A percentile compares a stretch with the other conserved stretches of the same genome.
These are phyloP conservation scores for Calophaca sinica DNA, from an alignment of 306 rosid genomes.

Conservation along the genomic window DNA sequence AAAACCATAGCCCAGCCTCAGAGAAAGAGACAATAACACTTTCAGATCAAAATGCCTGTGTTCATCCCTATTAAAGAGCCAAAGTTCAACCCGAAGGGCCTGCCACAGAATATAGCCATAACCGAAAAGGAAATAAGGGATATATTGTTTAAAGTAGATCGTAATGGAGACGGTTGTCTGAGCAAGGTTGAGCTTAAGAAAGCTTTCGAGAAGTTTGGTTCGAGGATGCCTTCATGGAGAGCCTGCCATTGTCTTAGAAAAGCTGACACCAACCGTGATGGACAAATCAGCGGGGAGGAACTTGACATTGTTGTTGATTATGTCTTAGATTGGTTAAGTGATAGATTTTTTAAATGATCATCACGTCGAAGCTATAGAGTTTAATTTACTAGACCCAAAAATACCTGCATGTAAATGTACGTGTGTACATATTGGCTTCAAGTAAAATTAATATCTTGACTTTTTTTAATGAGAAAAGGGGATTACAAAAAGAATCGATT, in stretches of 20 bases:
- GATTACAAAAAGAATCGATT: too few relatives aligned
- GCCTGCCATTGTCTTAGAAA: neutral
- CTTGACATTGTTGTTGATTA: neutral
- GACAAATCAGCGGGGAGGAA: neutral
- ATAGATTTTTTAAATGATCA: neutral
- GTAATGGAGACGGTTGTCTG: conserved; percentile 21
- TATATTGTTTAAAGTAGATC: neutral
- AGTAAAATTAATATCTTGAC: too few relatives aligned
- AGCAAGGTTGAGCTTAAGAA: conserved; percentile 38
- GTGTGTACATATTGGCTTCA: too few relatives aligned
- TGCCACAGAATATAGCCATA: neutral
- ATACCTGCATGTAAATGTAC: too few relatives aligned
- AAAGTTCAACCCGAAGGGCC: neutral
- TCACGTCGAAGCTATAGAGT: too few relatives aligned
- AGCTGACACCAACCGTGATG: neutral
- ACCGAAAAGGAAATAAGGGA: conserved; percentile 26
- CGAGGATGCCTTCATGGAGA: conserved; percentile 8
- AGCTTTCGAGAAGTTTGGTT: conserved; percentile 35
- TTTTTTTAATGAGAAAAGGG: too few relatives aligned
- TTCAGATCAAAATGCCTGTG: too few relatives aligned
- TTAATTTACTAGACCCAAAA: neutral
- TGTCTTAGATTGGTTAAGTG: conserved; percentile 6
- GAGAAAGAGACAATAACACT: too few relatives aligned
- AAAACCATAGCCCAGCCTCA: too few relatives aligned
- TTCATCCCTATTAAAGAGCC: too few relatives aligned